A percentile compares a stretch with the other conserved stretches of the same genome.
phyloP scores from a whole-genome alignment of 192 early-diverging fungal species.

The Backusella australiensis region DNA sequence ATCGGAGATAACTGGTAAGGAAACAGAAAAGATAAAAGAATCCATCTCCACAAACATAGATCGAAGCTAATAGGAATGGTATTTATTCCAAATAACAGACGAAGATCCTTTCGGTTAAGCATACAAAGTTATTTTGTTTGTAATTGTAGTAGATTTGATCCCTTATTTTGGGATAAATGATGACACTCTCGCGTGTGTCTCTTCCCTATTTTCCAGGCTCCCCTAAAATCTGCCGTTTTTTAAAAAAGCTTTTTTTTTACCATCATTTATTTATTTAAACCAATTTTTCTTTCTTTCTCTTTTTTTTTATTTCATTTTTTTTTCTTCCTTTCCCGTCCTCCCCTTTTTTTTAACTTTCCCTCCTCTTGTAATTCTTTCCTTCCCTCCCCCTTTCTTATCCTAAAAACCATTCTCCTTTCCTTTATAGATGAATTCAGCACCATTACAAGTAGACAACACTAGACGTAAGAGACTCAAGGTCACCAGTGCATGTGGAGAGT shows the following conservation, averaged over 20 bases:
- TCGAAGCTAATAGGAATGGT: background rate
- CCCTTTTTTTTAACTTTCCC: constrained; percentile 1
- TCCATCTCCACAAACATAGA: background rate
- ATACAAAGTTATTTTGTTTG: background rate
- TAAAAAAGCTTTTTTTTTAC: background rate
- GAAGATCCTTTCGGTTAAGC: background rate
- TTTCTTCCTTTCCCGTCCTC: background rate
- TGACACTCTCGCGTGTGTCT: constrained; percentile 2
- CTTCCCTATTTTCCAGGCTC: constrained; percentile 9
- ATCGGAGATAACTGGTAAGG: background rate
- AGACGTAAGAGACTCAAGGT: constrained; percentile 27
- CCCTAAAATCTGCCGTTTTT: background rate
- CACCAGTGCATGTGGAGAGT: constrained; percentile 23
- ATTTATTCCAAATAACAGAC: background rate
- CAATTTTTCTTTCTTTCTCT: background rate
- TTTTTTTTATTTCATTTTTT: background rate
- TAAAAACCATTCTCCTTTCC: background rate
- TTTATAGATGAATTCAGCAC: constrained; percentile 5
- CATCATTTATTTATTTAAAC: constrained; percentile 10
- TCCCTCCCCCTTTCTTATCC: background rate
- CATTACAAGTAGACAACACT: constrained; percentile 3
- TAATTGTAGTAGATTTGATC: background rate
- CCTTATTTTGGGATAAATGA: background rate
- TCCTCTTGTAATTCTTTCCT: background rate
- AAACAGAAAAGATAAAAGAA: background rate